Evolutionary conservation across 2,329 filamentous ascomycete genomes (phyloP).

Genomic region (Plectosphaerella plurivora): DNA sequence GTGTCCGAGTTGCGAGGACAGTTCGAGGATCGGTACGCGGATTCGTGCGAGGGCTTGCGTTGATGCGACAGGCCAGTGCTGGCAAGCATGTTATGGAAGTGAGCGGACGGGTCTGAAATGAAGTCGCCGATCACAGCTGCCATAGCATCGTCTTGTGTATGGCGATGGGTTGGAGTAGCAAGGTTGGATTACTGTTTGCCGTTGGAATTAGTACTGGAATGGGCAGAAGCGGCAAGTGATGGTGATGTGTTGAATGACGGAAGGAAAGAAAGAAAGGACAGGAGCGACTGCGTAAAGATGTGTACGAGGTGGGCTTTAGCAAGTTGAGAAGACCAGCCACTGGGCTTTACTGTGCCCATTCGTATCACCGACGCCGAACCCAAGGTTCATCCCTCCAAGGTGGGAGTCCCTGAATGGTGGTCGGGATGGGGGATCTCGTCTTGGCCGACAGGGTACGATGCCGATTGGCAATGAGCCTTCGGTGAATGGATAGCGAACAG

Average conservation of each 20-base stretch:
- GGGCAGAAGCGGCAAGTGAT: too few relatives aligned
- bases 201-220: background rate
- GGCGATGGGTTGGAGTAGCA: too few relatives aligned
- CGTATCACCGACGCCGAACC: too few relatives aligned
- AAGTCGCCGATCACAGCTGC: slow-evolving; percentile 66
- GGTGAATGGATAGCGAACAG: background rate
- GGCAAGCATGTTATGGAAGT: slow-evolving; percentile 67
- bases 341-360: too few relatives aligned
- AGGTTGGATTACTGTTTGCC: background rate
- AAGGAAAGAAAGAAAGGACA: too few relatives aligned
- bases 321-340: too few relatives aligned
- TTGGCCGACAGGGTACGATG: background rate
- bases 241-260: too few relatives aligned
- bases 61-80: slow-evolving; percentile 38
- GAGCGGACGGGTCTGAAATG: slow-evolving; percentile 61
- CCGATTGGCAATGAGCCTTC: background rate
- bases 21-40: slow-evolving; percentile 32
- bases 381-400: too few relatives aligned
- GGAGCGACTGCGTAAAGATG: too few relatives aligned
- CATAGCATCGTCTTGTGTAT: slow-evolving; percentile 43
- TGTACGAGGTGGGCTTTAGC: too few relatives aligned
- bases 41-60: slow-evolving; percentile 43
- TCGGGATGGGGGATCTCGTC: slow-evolving; percentile 2
- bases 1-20: slow-evolving; percentile 19
- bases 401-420: too few relatives aligned